A percentile compares a stretch with the other conserved stretches of the same genome.
phyloP scores from a whole-genome alignment of 129 eudicot species.

The Pulicaria dysenterica region DNA sequence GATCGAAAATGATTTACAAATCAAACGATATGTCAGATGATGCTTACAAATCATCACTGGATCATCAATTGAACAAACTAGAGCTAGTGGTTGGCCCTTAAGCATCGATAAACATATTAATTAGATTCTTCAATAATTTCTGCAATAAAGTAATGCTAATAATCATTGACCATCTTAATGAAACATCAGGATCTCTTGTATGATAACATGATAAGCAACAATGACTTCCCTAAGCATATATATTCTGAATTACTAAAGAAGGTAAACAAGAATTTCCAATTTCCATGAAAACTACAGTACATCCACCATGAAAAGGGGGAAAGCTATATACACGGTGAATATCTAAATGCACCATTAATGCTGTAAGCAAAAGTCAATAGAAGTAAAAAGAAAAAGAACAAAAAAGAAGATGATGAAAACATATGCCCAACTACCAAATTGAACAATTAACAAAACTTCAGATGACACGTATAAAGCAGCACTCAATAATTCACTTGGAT shows the following conservation, averaged over 20 bases:
- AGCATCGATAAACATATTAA: background rate
- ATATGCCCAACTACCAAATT: background rate
- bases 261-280: background rate
- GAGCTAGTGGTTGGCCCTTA: background rate
- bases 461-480: background rate
- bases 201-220: background rate
- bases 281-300: background rate
- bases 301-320: slow-evolving; percentile 3
- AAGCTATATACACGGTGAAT: slow-evolving; percentile 3
- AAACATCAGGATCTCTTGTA: background rate
- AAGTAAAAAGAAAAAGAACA: background rate
- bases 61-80: background rate
- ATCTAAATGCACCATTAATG: background rate
- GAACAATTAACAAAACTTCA: background rate
- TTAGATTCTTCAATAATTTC: background rate
- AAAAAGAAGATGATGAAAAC: background rate
- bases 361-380: background rate
- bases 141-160: background rate
- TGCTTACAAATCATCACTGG: background rate
- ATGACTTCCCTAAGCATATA: background rate
- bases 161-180: background rate
- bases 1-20: background rate
- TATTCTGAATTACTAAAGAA: slow-evolving; percentile 1
- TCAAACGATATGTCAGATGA: background rate
- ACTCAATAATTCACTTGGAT: background rate